Base-by-base conservation (phyloP, 306 rosid genomes). In the Glycyrrhiza uralensis region DNA sequence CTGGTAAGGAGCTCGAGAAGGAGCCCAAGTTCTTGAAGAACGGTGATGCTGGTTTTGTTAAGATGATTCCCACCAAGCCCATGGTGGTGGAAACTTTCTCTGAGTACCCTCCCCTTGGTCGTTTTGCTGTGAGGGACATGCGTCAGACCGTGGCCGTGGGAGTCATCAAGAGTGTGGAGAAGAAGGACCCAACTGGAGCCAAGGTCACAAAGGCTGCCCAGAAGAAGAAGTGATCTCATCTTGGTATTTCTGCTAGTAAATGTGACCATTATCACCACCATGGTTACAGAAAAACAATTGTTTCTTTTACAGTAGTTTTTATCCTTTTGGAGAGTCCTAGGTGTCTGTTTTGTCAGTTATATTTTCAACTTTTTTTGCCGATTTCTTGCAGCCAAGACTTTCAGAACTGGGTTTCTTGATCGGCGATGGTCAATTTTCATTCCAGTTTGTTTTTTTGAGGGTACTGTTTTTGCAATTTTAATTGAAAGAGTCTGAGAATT, bases 101-200 rank as follows among this genome's bases (percentile, higher is more conserved):
- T 0, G 68, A 71, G 61, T 78, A 78, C 33, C 88, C 88, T 36
- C 88, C 88, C 0, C 77, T 84, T 39, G 88, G 88, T 33, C 85
- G 85, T 19, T 84, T 84, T 70, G 88, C 85, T 0, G 83, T 81
- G 12, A 75, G 88, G 64, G 88, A 83, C 75, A 83, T 76, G 84
- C 80, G 84, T 29, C 84, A 79, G 28, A 74, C 79, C 0, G 79
- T 74, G n/a, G 79, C 79, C 2, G 79, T 74, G 0, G 79, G 79
- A 23, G 77, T 73, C 62, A 60, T 73, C 64, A 74, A 74, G 71
- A 74, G 3, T 8, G 79, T 75, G 35, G 79, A 76, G 68, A 76
- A 76, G 80, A 76, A 77, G 59, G 76, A 77, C 2, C 71, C 81
- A 1, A 3, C 20, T 2, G 82, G 77, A 39, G 82, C 82, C 29